Evolutionary conservation across 1,284 basidiomycete species (phyloP).

Genomic region (Cutaneotrichosporon spelunceum): DNA sequence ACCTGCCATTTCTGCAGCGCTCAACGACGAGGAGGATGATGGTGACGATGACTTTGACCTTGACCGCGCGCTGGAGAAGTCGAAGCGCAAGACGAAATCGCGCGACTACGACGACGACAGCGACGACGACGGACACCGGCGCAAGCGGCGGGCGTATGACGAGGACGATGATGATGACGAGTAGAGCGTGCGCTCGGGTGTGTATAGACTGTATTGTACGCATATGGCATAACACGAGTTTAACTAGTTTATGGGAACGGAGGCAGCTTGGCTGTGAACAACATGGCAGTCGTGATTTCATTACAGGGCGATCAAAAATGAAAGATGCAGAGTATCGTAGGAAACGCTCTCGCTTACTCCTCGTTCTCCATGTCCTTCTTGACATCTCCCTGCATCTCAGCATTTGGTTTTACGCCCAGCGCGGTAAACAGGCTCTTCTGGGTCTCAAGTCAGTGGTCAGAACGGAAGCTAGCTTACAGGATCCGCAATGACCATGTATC

Average conservation of each 20-base stretch:
- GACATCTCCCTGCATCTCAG: conserved; percentile 10
- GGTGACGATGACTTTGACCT: conserved; percentile 60
- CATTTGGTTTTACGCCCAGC: conserved; percentile 36
- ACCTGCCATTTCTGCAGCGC: conserved; percentile 43
- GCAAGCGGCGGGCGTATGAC: conserved; percentile 19
- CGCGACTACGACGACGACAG: conserved; percentile 25
- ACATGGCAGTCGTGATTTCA: background rate
- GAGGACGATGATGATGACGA: conserved; percentile 25
- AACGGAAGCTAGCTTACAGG: conserved; percentile 32
- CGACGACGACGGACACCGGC: conserved; percentile 13
- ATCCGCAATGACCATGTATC: conserved; percentile 46
- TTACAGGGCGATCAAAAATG: background rate
- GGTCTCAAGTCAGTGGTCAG: conserved; percentile 23
- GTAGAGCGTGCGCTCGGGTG: conserved; percentile 2
- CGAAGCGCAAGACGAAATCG: conserved; percentile 7
- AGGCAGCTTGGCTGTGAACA: background rate
- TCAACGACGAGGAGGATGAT: conserved; percentile 59
- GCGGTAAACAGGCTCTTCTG: conserved; percentile 39
- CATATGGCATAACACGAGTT: conserved; percentile 9
- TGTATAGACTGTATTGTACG: conserved; percentile 21
- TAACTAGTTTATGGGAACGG: no score
- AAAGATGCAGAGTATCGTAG: background rate
- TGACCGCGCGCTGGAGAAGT: conserved; percentile 1
- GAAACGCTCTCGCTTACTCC: background rate
- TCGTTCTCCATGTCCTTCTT: conserved; percentile 1